Percentiles rank a stretch among this genome's conserved stretches.
Evolutionary conservation across 2,329 filamentous ascomycete genomes (phyloP).

Genomic region (Acrodontium crateriforme): DNA sequence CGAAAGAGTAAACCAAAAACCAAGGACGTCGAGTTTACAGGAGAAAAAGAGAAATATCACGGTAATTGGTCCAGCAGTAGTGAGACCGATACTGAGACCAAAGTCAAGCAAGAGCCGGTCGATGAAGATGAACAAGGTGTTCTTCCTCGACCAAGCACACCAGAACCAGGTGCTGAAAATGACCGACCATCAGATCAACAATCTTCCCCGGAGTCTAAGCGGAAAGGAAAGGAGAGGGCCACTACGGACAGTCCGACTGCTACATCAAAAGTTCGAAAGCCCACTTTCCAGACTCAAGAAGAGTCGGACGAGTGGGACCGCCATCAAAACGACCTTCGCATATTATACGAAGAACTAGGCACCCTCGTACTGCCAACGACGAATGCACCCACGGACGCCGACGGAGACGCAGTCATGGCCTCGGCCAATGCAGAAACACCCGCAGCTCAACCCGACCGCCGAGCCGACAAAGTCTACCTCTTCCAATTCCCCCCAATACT

Average conservation of each 20-base stretch:
- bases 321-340: slow-evolving; percentile 27
- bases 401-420: slow-evolving; percentile 29
- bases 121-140: slow-evolving; percentile 33
- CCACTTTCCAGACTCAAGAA: slow-evolving; percentile 5
- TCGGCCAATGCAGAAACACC: slow-evolving; percentile 10
- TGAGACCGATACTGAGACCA: slow-evolving; percentile 22
- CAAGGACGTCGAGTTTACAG: slow-evolving; percentile 30
- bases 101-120: slow-evolving; percentile 41
- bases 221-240: slow-evolving; percentile 17
- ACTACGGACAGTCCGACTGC: too few relatives aligned
- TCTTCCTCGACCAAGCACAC: too few relatives aligned
- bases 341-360: slow-evolving; percentile 32
- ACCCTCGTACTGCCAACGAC: slow-evolving; percentile 13
- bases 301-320: not conserved
- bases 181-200: slow-evolving; percentile 14
- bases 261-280: too few relatives aligned
- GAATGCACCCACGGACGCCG: slow-evolving; percentile 19
- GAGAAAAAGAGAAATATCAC: slow-evolving; percentile 28
- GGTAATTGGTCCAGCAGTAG: slow-evolving; percentile 32
- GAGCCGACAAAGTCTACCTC: slow-evolving; percentile 44
- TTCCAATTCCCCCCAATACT: slow-evolving; percentile 52
- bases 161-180: not conserved
- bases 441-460: slow-evolving; percentile 10
- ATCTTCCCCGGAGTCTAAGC: slow-evolving; percentile 21
- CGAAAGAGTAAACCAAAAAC: slow-evolving; percentile 25